Conservation (phyloP, 345 rosid species). For the Citrus mangshanensis region DNA sequence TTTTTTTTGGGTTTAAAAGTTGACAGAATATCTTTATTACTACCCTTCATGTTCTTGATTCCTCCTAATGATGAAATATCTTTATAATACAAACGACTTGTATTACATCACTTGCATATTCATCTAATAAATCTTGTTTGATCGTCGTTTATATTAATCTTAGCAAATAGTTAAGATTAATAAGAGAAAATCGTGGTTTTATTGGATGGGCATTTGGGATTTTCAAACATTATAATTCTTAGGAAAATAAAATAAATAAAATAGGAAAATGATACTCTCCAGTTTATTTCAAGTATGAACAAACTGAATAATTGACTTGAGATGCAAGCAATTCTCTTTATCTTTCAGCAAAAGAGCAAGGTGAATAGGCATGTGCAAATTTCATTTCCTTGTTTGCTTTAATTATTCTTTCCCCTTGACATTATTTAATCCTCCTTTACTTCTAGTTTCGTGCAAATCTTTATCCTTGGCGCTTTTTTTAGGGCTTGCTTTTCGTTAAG, state of each 20-base stretch:
- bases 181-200: background rate
- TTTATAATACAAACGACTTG: background rate
- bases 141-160: too few relatives aligned
- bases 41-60: background rate
- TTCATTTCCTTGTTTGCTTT: slow-evolving; percentile 15
- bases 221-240: background rate
- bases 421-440: background rate
- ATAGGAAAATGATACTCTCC: background rate
- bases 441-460: background rate
- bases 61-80: background rate
- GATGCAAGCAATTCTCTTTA: slow-evolving; percentile 18
- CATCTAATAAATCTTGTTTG: background rate
- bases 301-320: slow-evolving; percentile 10
- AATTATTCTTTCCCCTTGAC: background rate
- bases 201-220: background rate
- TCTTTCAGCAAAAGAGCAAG: slow-evolving; percentile 14
- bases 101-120: background rate
- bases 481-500: background rate
- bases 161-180: background rate
- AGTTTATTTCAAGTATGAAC: background rate
- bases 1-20: background rate
- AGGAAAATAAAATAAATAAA: background rate
- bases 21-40: background rate
- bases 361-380: slow-evolving; percentile 3
- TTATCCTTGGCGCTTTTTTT: background rate